phyloP scores from a whole-genome alignment of 495 filamentous ascomycete genomes.

The Collariella sp. region DNA sequence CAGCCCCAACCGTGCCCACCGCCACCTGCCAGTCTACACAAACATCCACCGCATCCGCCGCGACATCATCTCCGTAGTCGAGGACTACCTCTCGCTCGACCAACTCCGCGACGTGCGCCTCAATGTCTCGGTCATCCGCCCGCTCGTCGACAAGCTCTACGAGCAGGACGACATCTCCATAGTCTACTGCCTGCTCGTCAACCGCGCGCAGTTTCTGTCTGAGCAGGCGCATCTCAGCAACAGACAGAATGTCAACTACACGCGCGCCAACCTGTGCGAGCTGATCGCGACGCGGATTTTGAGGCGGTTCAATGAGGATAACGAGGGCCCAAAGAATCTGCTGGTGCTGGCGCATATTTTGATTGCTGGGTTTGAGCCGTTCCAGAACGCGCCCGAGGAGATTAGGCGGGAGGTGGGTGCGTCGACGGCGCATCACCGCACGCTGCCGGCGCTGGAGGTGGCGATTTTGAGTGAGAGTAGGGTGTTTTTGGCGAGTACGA shows the following conservation, averaged over 20 bases:
- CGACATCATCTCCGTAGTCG: constrained; percentile 43
- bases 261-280: constrained; percentile 60
- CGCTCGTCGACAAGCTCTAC: constrained; percentile 61
- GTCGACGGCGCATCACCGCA: constrained; percentile 46
- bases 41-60: constrained; percentile 46
- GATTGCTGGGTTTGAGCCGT: constrained; percentile 63
- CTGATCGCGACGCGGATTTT: constrained; percentile 57
- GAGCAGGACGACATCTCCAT: constrained; percentile 60
- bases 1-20: constrained; percentile 27
- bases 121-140: constrained; percentile 59
- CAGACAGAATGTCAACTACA: constrained; percentile 59
- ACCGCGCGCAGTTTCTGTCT: constrained; percentile 57
- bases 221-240: constrained; percentile 59
- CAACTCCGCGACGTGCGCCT: constrained; percentile 61
- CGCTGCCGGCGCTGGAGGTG: constrained; percentile 59
- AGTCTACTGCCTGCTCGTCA: constrained; percentile 62
- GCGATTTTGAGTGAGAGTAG: constrained; percentile 63
- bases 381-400: constrained; percentile 56
- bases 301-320: constrained; percentile 58
- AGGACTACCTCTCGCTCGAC: constrained; percentile 50
- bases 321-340: constrained; percentile 48
- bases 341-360: constrained; percentile 63
- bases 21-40: constrained; percentile 44
- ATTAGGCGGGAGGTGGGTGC: constrained; percentile 42
- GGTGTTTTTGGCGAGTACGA: constrained; percentile 54